Base-by-base conservation (phyloP, 163 green algal species). In the Chloroidium sp. region DNA sequence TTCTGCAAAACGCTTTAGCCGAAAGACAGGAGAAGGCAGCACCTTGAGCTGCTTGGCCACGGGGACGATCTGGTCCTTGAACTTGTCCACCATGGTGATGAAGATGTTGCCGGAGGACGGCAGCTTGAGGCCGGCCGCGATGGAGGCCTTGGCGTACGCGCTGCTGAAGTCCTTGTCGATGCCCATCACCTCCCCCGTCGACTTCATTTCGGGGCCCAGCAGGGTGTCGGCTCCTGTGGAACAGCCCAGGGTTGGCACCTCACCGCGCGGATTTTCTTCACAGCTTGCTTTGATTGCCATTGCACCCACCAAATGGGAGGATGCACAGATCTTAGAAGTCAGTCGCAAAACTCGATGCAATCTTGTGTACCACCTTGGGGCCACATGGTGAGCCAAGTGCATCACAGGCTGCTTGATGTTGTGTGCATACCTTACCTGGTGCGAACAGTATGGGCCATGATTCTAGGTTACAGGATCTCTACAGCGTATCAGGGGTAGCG, bases 141-240 rank as follows among this genome's bases (percentile, higher is more conserved):
- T 89, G 90, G 94, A 87, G 92, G 91, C 87, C 93, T 99, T 99
- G 80, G 94, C 93, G 77, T 97, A 98, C 4, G 95, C 95, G 60
- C 88, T 90, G 13, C 86, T 86, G 81, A 98, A 98, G 60, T 88
- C 89, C 12, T 84, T 87, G 88, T 99, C 96, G 76, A 99, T 97
- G 87, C 96, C 96, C 96, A 99, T 99, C 4, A 98, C 95, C 85
- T 96, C 90, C 6, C 93, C 93, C 6, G 96, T 99, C 77, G 90
- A 97, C 74, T 92, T 85, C 94, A 98, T 98, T 86, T 98, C 94
- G 1, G 94, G 94, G 36, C 94, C 94, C 75, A 97, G 86, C 81
- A 97, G 84, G 61, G 93, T 95, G 86, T 97, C 93, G 1, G 90
- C 90, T 0, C 81, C 83, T 86, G 80, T 60, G 75, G 62, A 64